phyloP scores from a whole-genome alignment of 2,329 filamentous ascomycete species.

The Sclerotinia nivalis region DNA sequence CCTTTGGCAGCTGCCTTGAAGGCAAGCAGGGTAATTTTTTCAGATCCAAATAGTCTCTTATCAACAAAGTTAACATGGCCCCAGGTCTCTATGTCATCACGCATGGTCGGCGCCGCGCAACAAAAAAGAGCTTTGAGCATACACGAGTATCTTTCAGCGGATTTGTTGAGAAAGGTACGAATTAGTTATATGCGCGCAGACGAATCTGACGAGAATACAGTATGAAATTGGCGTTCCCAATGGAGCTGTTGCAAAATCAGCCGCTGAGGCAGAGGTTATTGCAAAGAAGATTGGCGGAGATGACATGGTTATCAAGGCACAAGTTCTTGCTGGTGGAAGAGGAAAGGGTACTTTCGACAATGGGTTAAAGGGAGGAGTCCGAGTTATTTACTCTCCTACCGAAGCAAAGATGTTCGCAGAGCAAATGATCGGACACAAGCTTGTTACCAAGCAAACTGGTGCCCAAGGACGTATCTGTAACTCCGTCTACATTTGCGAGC shows the following conservation, averaged over 20 bases:
- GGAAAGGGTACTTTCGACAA: slow-evolving; percentile 98
- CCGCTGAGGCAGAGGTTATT: slow-evolving; percentile 86
- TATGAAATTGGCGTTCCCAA: slow-evolving; percentile 94
- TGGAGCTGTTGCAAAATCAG: slow-evolving; percentile 79
- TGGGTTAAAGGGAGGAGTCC: slow-evolving; percentile 96
- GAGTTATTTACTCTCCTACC: slow-evolving; percentile 97
- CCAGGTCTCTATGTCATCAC: slow-evolving; percentile 51
- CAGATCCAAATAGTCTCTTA: slow-evolving; percentile 26
- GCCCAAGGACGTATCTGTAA: slow-evolving; percentile 91
- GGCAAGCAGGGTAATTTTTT: slow-evolving; percentile 67
- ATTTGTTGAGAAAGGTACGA: slow-evolving; percentile 74
- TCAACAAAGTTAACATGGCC: slow-evolving; percentile 39
- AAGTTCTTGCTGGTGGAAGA: slow-evolving; percentile 95
- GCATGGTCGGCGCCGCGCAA: slow-evolving; percentile 63
- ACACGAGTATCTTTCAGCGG: slow-evolving; percentile 96
- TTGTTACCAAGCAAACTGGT: slow-evolving; percentile 99
- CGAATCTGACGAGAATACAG: slow-evolving; percentile 50
- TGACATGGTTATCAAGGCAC: slow-evolving; percentile 99
- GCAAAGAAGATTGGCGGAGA: slow-evolving; percentile 89
- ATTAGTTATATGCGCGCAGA: slow-evolving; percentile 27
- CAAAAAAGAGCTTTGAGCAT: slow-evolving; percentile 93
- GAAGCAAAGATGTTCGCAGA: slow-evolving; percentile 96
- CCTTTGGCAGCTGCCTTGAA: slow-evolving; percentile 78
- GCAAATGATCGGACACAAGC: slow-evolving; percentile 99
- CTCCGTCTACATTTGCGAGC: slow-evolving; percentile 98